phyloP scores from a whole-genome alignment of 345 rosid species.

The Pugionium cornutum region DNA sequence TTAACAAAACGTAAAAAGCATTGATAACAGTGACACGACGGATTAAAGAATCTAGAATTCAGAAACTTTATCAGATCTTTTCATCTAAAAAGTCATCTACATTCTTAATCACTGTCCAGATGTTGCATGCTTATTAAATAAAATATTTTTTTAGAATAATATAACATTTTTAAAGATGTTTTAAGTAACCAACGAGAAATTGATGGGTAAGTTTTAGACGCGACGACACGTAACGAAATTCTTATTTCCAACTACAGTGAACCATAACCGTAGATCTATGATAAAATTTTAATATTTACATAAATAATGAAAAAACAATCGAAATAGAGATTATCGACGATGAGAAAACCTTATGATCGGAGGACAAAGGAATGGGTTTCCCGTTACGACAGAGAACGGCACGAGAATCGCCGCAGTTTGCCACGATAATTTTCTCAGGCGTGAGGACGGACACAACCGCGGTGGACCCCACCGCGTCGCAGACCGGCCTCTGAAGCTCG shows the following conservation, averaged over 20 bases:
- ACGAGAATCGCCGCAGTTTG: conserved; percentile 97
- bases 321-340: neutral
- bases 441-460: conserved; percentile 80
- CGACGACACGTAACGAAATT: conserved; percentile 34
- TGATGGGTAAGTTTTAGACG: conserved; percentile 19
- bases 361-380: conserved; percentile 62
- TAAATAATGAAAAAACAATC: neutral
- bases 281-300: neutral
- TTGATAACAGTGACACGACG: conserved; percentile 32
- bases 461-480: conserved; percentile 87
- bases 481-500: conserved; percentile 67
- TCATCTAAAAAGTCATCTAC: conserved; percentile 19
- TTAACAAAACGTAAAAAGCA: conserved; percentile 6
- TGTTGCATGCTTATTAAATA: conserved; percentile 33
- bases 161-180: neutral
- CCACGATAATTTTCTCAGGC: conserved; percentile 60
- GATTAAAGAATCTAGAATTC: conserved; percentile 30
- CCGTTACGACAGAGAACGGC: conserved; percentile 82
- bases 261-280: conserved; percentile 38
- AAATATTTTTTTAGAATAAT: neutral
- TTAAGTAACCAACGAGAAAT: conserved; percentile 15
- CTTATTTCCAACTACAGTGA: conserved; percentile 11
- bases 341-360: conserved; percentile 78
- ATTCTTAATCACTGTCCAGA: conserved; percentile 35
- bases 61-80: conserved; percentile 31